These are phyloP conservation scores for Penicillium paxilli DNA, from an alignment of 495 filamentous ascomycete species.

Conservation along the genomic window DNA sequence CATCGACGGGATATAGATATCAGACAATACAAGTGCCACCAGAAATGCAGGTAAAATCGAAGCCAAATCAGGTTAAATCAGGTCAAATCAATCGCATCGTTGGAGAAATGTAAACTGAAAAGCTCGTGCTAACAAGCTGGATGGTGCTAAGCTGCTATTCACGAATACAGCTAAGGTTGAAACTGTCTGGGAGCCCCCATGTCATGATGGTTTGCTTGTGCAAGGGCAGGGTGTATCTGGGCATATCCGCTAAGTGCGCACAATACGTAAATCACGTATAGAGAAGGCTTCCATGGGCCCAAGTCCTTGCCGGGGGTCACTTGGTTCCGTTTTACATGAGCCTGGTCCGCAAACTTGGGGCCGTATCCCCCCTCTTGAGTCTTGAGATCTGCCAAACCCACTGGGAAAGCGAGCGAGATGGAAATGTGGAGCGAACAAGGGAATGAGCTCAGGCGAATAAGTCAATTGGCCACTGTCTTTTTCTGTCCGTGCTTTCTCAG, in stretches of 20 bases:
- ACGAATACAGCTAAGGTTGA: conserved; percentile 22
- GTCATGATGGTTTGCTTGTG: background rate
- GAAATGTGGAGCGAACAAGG: conserved; percentile 19
- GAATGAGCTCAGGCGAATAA: conserved; percentile 41
- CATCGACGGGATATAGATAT: background rate
- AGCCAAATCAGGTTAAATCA: background rate
- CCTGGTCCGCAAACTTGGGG: background rate
- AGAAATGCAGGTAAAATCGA: background rate
- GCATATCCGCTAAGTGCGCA: background rate
- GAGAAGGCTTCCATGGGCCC: background rate
- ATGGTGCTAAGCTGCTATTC: conserved; percentile 27
- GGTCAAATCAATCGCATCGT: background rate
- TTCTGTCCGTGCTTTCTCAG: conserved; percentile 17
- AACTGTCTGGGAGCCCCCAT: conserved; percentile 4
- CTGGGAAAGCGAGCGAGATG: conserved; percentile 13
- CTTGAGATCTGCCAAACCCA: conserved; percentile 6
- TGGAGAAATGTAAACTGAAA: background rate
- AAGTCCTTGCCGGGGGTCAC: background rate
- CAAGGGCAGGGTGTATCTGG: background rate
- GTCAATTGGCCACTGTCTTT: conserved; percentile 43
- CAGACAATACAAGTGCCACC: background rate
- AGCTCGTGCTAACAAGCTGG: conserved; percentile 17
- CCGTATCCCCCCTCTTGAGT: conserved; percentile 15
- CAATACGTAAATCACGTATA: conserved; percentile 8
- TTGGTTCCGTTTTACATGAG: conserved; percentile 1